Evolutionary conservation across 495 filamentous ascomycete genomes (phyloP).

Genomic region (Penicillium dipodomyicola): DNA sequence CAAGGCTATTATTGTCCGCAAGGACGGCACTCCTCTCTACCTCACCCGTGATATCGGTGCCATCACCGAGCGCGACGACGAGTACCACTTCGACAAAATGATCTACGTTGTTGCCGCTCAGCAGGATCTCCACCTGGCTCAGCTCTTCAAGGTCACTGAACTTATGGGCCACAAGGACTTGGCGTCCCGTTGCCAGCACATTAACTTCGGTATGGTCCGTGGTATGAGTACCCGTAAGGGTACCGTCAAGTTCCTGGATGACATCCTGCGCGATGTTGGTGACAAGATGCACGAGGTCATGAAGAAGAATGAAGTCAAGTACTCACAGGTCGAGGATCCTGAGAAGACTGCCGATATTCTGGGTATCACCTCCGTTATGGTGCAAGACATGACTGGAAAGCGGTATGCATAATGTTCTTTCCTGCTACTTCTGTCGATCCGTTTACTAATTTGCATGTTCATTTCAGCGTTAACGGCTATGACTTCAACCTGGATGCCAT

Average conservation of each 20-base stretch:
- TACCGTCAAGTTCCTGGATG: conserved; percentile 67
- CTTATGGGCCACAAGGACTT: conserved; percentile 64
- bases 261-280: conserved; percentile 61
- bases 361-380: conserved; percentile 68
- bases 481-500: conserved; percentile 66
- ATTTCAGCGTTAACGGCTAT: conserved; percentile 59
- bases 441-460: conserved; percentile 16
- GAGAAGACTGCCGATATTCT: conserved; percentile 53
- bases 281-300: conserved; percentile 74
- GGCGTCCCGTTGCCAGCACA: conserved; percentile 61
- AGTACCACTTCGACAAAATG: conserved; percentile 71
- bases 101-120: conserved; percentile 71
- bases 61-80: conserved; percentile 58
- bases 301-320: conserved; percentile 62
- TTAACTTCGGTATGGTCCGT: conserved; percentile 72
- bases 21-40: conserved; percentile 67
- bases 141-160: conserved; percentile 69
- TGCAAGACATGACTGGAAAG: conserved; percentile 70
- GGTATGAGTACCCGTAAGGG: conserved; percentile 70
- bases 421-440: not conserved
- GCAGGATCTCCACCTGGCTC: conserved; percentile 69
- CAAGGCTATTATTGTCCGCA: conserved; percentile 65
- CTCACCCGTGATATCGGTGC: conserved; percentile 72
- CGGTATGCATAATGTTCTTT: conserved; percentile 44
- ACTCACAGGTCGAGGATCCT: conserved; percentile 62